Evolutionary conservation across 2,329 filamentous ascomycete genomes (phyloP).

Genomic region (Aspergillus sp.): DNA sequence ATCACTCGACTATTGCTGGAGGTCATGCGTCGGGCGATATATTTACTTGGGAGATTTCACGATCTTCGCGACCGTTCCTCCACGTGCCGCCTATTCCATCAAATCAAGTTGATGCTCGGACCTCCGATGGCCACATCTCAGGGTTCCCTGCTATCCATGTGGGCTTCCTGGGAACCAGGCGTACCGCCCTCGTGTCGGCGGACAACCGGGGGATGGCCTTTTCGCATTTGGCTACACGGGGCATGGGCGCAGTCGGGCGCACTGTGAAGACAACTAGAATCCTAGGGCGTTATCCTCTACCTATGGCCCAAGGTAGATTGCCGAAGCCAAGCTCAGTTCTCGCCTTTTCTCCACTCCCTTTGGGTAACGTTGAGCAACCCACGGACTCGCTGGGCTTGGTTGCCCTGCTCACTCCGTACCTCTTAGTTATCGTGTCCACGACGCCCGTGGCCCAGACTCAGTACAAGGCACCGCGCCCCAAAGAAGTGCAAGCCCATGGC

Average conservation of each 20-base stretch:
- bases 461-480: slow-evolving; percentile 83
- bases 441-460: slow-evolving; percentile 94
- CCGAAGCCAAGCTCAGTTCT: slow-evolving; percentile 91
- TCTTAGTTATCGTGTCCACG: slow-evolving; percentile 93
- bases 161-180: slow-evolving; percentile 88
- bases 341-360: slow-evolving; percentile 77
- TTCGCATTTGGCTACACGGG: slow-evolving; percentile 86
- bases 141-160: slow-evolving; percentile 74
- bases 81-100: slow-evolving; percentile 68
- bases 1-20: slow-evolving; percentile 82
- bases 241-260: slow-evolving; percentile 74
- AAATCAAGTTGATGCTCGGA: slow-evolving; percentile 54
- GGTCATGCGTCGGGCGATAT: slow-evolving; percentile 86
- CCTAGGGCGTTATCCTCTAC: slow-evolving; percentile 76
- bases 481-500: slow-evolving; percentile 80
- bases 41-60: slow-evolving; percentile 89
- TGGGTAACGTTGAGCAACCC: slow-evolving; percentile 86
- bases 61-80: slow-evolving; percentile 77
- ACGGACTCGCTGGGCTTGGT: slow-evolving; percentile 85
- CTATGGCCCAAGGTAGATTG: slow-evolving; percentile 54
- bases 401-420: slow-evolving; percentile 88
- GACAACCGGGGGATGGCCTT: slow-evolving; percentile 97
- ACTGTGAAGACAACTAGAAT: slow-evolving; percentile 85
- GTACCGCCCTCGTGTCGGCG: slow-evolving; percentile 89
- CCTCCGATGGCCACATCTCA: slow-evolving; percentile 71